phyloP scores from a whole-genome alignment of 495 filamentous ascomycete species.

The Echria macrotheca region DNA sequence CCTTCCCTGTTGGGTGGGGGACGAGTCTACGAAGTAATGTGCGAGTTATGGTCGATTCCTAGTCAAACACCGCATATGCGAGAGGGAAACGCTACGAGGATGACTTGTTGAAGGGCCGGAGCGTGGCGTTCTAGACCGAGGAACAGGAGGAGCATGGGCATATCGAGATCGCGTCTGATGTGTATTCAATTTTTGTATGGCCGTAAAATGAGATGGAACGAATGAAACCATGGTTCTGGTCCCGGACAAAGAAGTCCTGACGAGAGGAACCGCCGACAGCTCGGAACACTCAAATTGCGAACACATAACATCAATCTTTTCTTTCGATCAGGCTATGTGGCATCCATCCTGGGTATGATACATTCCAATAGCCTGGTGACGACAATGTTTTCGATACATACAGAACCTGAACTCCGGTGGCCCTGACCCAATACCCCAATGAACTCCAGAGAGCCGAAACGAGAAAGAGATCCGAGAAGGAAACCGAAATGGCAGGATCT shows the following conservation, averaged over 20 bases:
- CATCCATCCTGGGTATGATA: slow-evolving; percentile 26
- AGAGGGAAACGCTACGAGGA: neutral
- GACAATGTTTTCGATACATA: slow-evolving; percentile 10
- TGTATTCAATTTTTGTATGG: neutral
- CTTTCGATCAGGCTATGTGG: neutral
- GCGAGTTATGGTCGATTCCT: too few relatives aligned
- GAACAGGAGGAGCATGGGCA: slow-evolving; percentile 9
- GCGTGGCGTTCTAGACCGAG: slow-evolving; percentile 23
- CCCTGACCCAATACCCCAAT: slow-evolving; percentile 19
- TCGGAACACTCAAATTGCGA: too few relatives aligned
- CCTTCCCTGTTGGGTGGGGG: too few relatives aligned
- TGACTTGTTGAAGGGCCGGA: too few relatives aligned
- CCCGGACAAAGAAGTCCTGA: too few relatives aligned
- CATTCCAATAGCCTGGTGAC: slow-evolving; percentile 17
- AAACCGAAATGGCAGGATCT: slow-evolving; percentile 2
- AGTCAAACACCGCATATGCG: too few relatives aligned
- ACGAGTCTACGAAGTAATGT: too few relatives aligned
- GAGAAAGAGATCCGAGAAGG: slow-evolving; percentile 4
- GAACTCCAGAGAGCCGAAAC: slow-evolving; percentile 1
- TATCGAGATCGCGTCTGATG: slow-evolving; percentile 5
- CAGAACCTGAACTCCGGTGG: too few relatives aligned
- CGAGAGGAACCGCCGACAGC: too few relatives aligned
- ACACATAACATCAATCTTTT: too few relatives aligned
- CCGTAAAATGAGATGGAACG: too few relatives aligned
- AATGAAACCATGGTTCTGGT: too few relatives aligned